A percentile compares a stretch with the other conserved stretches of the same genome.
Evolutionary conservation across 805 yeast species (phyloP).

Genomic region (Saturnispora serradocipensis): DNA sequence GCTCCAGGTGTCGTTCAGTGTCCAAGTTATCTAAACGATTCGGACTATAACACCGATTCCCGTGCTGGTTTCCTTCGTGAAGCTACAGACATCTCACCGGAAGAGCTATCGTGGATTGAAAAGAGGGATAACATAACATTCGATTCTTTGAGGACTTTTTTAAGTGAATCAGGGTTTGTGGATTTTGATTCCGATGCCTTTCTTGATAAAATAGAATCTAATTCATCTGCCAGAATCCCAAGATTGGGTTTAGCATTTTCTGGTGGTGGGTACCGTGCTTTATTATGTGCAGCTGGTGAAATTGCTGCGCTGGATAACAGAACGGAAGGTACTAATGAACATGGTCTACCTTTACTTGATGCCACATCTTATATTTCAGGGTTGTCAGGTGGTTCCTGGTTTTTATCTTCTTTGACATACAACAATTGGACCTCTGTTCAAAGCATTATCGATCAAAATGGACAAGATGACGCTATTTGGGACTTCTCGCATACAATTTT

Average conservation of each 20-base stretch:
- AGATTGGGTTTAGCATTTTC: constrained; percentile 55
- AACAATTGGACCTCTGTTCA: constrained; percentile 70
- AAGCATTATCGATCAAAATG: constrained; percentile 37
- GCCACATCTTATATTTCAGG: constrained; percentile 65
- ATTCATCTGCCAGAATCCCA: constrained; percentile 30
- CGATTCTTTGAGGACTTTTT: constrained; percentile 36
- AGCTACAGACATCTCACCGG: constrained; percentile 37
- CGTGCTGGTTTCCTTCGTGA: constrained; percentile 30
- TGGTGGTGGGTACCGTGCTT: constrained; percentile 90
- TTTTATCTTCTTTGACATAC: constrained; percentile 55
- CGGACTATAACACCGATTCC: constrained; percentile 10
- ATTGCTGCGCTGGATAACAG: constrained; percentile 71
- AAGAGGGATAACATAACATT: constrained; percentile 39
- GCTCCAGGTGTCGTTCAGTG: constrained; percentile 55
- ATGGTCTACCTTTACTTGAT: constrained; percentile 68
- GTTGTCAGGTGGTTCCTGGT: constrained; percentile 81
- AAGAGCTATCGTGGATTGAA: constrained; percentile 46
- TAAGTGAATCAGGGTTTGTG: constrained; percentile 36
- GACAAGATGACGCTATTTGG: constrained; percentile 49
- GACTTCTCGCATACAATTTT: constrained; percentile 52
- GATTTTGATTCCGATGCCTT: constrained; percentile 40
- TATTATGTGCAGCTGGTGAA: constrained; percentile 79
- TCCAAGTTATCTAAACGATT: constrained; percentile 30
- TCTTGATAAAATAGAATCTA: constrained; percentile 25
- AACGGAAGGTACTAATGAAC: constrained; percentile 41